Percentiles rank a stretch among this genome's conserved stretches.
Evolutionary conservation across 805 yeast species (phyloP).

Genomic region (Metschnikowia kofuensis): DNA sequence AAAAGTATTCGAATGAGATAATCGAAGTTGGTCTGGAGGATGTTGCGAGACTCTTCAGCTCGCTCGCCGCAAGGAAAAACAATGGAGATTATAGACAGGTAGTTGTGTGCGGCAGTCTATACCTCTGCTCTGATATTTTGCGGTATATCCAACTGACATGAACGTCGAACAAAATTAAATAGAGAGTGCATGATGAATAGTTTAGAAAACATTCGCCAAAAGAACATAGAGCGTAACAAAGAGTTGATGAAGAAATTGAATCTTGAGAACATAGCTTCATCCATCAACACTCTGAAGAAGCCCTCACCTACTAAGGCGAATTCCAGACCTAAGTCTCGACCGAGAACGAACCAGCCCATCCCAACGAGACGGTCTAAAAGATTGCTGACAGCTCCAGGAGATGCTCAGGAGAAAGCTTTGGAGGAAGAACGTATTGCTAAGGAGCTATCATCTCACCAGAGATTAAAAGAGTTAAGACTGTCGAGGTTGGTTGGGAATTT

Average conservation of each 20-base stretch:
- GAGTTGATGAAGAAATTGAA: constrained; percentile 70
- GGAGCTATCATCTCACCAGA: constrained; percentile 9
- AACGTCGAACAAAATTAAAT: constrained; percentile 3
- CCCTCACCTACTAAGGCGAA: constrained; percentile 10
- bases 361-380: constrained; percentile 80
- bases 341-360: constrained; percentile 18
- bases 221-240: constrained; percentile 80
- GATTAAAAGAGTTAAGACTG: constrained; percentile 37
- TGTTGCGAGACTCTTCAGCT: constrained; percentile 3
- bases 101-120: constrained; percentile 42
- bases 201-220: constrained; percentile 24
- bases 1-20: constrained; percentile 22
- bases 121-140: constrained; percentile 40
- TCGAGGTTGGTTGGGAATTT: constrained; percentile 66
- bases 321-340: constrained; percentile 17
- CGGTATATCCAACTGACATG: constrained; percentile 15
- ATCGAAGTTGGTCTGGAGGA: background rate
- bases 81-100: constrained; percentile 27
- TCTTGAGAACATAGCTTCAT: constrained; percentile 54
- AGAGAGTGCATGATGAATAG: background rate
- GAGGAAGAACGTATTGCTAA: constrained; percentile 43
- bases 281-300: constrained; percentile 37
- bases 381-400: constrained; percentile 52
- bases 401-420: constrained; percentile 31
- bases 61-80: constrained; percentile 10